These are phyloP conservation scores for Talaromyces sp. DNA, from an alignment of 2,329 filamentous ascomycete genomes.

Conservation along the genomic window DNA sequence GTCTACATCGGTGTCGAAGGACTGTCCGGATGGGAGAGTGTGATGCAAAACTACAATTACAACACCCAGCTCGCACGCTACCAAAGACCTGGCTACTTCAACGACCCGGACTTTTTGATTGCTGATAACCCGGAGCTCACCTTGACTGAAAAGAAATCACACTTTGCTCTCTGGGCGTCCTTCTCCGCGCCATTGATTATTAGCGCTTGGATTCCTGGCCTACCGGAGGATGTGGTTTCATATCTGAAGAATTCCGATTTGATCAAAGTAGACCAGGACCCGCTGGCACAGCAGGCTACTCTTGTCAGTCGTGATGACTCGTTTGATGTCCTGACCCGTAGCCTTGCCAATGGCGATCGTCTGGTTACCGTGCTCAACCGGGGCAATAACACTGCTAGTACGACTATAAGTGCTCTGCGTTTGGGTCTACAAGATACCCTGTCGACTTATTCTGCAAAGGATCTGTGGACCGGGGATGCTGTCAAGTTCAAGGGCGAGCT, in stretches of 20 bases:
- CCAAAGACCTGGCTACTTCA: slow-evolving; percentile 42
- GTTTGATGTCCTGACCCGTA: slow-evolving; percentile 46
- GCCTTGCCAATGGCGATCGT: slow-evolving; percentile 43
- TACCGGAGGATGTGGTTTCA: slow-evolving; percentile 29
- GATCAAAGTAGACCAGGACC: slow-evolving; percentile 41
- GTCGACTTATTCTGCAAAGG: slow-evolving; percentile 29
- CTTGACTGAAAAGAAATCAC: slow-evolving; percentile 40
- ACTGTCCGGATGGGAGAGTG: slow-evolving; percentile 41
- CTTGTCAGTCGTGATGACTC: slow-evolving; percentile 40
- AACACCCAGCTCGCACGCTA: slow-evolving; percentile 40
- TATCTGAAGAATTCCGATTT: slow-evolving; percentile 39
- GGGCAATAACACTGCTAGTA: slow-evolving; percentile 24
- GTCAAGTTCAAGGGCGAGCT: slow-evolving; percentile 20
- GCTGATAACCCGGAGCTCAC: slow-evolving; percentile 45
- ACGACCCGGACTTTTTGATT: slow-evolving; percentile 48
- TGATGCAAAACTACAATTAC: slow-evolving; percentile 46
- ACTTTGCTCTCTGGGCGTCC: slow-evolving; percentile 50
- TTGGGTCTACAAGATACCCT: slow-evolving; percentile 29
- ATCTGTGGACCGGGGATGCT: slow-evolving; percentile 40
- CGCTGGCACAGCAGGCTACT: slow-evolving; percentile 42
- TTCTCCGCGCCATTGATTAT: slow-evolving; percentile 47
- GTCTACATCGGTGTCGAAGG: slow-evolving; percentile 34
- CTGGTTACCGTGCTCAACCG: slow-evolving; percentile 46
- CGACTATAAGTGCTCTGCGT: slow-evolving; percentile 29
- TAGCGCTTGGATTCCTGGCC: slow-evolving; percentile 38